These are phyloP conservation scores for Poteriospumella lacustris DNA, from an alignment of 108 stramenopile genomes.

Conservation along the genomic window DNA sequence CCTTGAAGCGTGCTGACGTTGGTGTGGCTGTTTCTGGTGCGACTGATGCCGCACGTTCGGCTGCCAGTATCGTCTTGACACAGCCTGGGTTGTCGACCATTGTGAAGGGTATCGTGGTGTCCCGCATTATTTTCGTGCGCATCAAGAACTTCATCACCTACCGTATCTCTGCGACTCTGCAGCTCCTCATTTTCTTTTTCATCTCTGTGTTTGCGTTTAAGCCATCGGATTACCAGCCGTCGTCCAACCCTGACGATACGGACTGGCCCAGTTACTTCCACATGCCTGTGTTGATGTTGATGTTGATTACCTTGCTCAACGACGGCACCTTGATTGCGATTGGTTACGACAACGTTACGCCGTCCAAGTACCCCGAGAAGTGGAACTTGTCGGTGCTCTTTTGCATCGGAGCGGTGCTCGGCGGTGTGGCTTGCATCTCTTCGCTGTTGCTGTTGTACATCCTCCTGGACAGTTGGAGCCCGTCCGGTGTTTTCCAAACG, in stretches of 20 bases:
- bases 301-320: slow-evolving; percentile 68
- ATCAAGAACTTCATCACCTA: slow-evolving; percentile 34
- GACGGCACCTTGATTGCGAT: slow-evolving; percentile 69
- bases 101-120: slow-evolving; percentile 48
- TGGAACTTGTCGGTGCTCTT: slow-evolving; percentile 55
- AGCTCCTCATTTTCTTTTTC: slow-evolving; percentile 74
- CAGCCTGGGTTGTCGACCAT: slow-evolving; percentile 57
- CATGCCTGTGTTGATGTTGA: slow-evolving; percentile 66
- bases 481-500: neutral
- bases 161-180: slow-evolving; percentile 63
- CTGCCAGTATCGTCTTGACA: slow-evolving; percentile 66
- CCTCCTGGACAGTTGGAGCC: slow-evolving; percentile 19
- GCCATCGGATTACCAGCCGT: slow-evolving; percentile 33
- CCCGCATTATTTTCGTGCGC: slow-evolving; percentile 41
- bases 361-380: slow-evolving; percentile 46
- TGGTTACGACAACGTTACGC: slow-evolving; percentile 61
- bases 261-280: slow-evolving; percentile 30
- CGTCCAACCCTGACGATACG: slow-evolving; percentile 39
- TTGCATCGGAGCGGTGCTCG: slow-evolving; percentile 52
- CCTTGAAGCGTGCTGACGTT: slow-evolving; percentile 66
- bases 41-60: slow-evolving; percentile 67
- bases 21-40: slow-evolving; percentile 67
- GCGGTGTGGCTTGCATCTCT: slow-evolving; percentile 51
- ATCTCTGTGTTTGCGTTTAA: slow-evolving; percentile 61
- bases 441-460: slow-evolving; percentile 42